Evolutionary conservation across 1,284 basidiomycete species (phyloP).

Genomic region (Vanrija sp.): DNA sequence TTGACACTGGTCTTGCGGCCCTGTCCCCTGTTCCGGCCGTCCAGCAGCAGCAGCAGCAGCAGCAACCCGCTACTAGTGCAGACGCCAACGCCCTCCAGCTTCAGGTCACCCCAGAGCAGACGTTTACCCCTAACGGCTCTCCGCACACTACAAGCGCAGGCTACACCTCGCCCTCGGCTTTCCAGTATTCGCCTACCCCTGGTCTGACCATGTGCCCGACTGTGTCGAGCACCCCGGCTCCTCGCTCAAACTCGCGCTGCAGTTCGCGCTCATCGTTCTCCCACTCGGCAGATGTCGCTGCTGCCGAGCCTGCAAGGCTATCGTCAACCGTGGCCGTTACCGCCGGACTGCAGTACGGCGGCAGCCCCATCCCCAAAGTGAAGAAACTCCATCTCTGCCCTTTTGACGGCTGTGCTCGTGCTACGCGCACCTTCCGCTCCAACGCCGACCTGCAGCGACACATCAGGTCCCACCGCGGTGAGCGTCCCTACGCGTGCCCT

Average conservation of each 20-base stretch:
- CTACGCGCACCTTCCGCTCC: slow-evolving; percentile 19
- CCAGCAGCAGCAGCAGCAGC: neutral
- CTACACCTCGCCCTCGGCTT: slow-evolving; percentile 11
- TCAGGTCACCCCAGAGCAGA: slow-evolving; percentile 3
- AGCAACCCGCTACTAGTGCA: neutral
- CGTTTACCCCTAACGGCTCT: slow-evolving; percentile 2
- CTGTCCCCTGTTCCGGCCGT: too few relatives aligned
- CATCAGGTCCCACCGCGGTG: slow-evolving; percentile 19
- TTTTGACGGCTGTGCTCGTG: slow-evolving; percentile 11
- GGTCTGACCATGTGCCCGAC: slow-evolving; percentile 13
- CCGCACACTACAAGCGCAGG: slow-evolving; percentile 1
- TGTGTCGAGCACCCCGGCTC: slow-evolving; percentile 10
- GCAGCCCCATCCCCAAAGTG: slow-evolving; percentile 2
- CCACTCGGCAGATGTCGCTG: neutral
- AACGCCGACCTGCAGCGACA: slow-evolving; percentile 26
- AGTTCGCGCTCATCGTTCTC: slow-evolving; percentile 15
- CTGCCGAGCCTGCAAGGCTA: neutral
- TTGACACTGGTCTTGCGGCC: slow-evolving; percentile 9
- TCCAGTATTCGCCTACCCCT: slow-evolving; percentile 18
- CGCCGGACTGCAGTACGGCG: neutral
- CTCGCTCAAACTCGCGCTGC: slow-evolving; percentile 16
- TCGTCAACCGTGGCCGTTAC: neutral
- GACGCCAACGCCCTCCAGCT: slow-evolving; percentile 13
- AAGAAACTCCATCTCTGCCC: slow-evolving; percentile 19
- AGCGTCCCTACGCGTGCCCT: slow-evolving; percentile 15